Evolutionary conservation across 75 land plant species (phyloP), one percentile per base, ranked within the genome.

Genomic region (Pinus tabuliformis): DNA sequence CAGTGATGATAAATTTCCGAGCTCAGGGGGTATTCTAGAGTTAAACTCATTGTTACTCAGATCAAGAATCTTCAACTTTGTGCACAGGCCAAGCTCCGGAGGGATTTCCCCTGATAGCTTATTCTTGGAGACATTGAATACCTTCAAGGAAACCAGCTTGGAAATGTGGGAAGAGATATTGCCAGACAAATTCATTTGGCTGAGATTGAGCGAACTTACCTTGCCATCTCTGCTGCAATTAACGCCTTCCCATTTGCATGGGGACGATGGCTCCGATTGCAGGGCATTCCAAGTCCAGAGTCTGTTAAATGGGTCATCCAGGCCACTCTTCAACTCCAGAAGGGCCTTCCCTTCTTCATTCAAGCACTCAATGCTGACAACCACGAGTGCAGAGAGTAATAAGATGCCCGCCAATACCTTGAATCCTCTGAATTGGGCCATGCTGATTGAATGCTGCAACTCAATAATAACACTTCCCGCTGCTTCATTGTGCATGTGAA

Each of bases 191-290:
- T 76, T 82, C 58, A 82, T 78, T 20, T 26, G 26, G 59, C 63
- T 22, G 58, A 90, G 87, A 57, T 81, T 57, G 4, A 90, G 20
- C 49, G 87, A 80, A 26, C 75, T 74, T 62, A 90, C 89, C 58
- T 74, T 77, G 56, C 58, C 79, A 56, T 80, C 74, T 21, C 15
- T 39, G 57, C 36, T 78, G 59, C 92, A 90, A 17, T 13, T 1
- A 39, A 90, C 61, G 14, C 92, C 92, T 6, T 60, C 78, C 92
- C 92, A 90, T 37, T 70, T 45, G 65, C 92, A 90, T 6, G 92
- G 92, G 65, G 62, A 76, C 6, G 18, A 18, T 3, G 18, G 6
- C 6, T n/a, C 18, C 60, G 75, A 28, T 59, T 82, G 83, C 3
- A 76, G 78, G 45, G 77, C 18, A 76, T 79, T 83, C 92, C 92